Evolutionary conservation across 2,329 filamentous ascomycete species (phyloP).

Genomic region (Aschersonia sp.): DNA sequence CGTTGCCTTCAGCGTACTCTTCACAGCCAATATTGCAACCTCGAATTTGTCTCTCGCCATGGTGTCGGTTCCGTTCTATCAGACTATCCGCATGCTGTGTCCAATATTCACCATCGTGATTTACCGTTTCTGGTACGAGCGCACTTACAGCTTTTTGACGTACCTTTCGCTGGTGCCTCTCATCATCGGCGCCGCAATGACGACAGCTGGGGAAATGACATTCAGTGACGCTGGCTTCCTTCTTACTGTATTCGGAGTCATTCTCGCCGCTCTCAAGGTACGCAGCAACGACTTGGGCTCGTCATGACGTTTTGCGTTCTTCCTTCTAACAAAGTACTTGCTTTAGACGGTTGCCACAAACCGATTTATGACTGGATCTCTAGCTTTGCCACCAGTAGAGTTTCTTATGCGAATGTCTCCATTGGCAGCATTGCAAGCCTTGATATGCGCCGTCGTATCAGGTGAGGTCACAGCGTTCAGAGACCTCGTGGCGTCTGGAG

Average conservation of each 20-base stretch:
- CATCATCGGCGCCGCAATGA: conserved; percentile 42
- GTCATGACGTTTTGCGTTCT: background rate
- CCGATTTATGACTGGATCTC: conserved; percentile 46
- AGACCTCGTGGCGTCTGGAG: conserved; percentile 17
- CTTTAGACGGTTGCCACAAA: conserved; percentile 44
- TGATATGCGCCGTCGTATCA: conserved; percentile 33
- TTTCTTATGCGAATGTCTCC: conserved; percentile 49
- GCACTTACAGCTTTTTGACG: conserved; percentile 38
- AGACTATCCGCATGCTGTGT: conserved; percentile 46
- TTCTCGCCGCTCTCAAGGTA: conserved; percentile 41
- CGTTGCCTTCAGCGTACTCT: conserved; percentile 43
- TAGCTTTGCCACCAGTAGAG: conserved; percentile 43
- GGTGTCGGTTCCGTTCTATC: conserved; percentile 53
- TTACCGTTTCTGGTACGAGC: conserved; percentile 39
- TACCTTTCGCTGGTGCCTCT: conserved; percentile 48
- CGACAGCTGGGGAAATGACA: conserved; percentile 48
- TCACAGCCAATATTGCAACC: conserved; percentile 49
- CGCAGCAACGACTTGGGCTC: conserved; percentile 1
- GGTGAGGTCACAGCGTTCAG: conserved; percentile 35
- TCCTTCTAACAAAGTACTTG: background rate
- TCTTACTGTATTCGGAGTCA: conserved; percentile 37
- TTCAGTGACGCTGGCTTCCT: conserved; percentile 43
- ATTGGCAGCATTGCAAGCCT: conserved; percentile 39
- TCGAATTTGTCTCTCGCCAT: conserved; percentile 48
- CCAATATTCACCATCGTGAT: conserved; percentile 49